Base-by-base conservation (phyloP, 164 flowering plant genomes). In the Aristolochia fimbriata region DNA sequence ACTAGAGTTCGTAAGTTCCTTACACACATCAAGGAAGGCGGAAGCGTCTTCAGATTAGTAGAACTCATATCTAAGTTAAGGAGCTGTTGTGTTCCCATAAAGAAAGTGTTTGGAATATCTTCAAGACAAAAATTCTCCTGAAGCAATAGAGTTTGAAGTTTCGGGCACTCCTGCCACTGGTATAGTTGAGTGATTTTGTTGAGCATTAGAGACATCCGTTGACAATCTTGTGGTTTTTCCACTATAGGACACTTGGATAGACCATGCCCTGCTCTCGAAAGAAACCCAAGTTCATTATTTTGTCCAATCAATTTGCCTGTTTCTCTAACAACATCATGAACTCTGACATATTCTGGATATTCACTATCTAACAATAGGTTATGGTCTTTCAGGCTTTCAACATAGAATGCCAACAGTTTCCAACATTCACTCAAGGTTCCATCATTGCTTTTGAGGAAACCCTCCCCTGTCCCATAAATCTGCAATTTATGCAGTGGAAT, bases 241-340 rank as follows among this genome's bases (percentile, higher is more conserved):
- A 13, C 37, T 45, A 43, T 59, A 31, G 65, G 65, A 56, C 55
- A 67, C 13, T 56, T 24, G 17, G 9, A 27, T 47, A 57, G 46
- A 24, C 54, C 50, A 6, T 5, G 20, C 20, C 52, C 52, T 0
- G 52, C 54, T 41, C 30, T 25, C 17, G 27, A 47, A 21, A 62
- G 1, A 21, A 62, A 45, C 17, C 25, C 17, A 6, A 52, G 9
- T 2, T 20, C 25, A 5, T 15, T 19, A 2, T 51, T 22, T 24
- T 62, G 62, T 41, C 62, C 58, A 16, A 68, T 68, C 4, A 11
- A 51, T 25, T 49, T 14, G 46, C 58, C 62, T 0, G 30, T 47
- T 21, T 62, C 59, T 4, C 66, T 53, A 16, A 62, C 59, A 14
- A 57, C 59, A 68, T 62, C 71, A 50, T 68, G 66, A 53, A 68